Evolutionary conservation across 129 eudicot species (phyloP).

Genomic region (Solidago caesia): DNA sequence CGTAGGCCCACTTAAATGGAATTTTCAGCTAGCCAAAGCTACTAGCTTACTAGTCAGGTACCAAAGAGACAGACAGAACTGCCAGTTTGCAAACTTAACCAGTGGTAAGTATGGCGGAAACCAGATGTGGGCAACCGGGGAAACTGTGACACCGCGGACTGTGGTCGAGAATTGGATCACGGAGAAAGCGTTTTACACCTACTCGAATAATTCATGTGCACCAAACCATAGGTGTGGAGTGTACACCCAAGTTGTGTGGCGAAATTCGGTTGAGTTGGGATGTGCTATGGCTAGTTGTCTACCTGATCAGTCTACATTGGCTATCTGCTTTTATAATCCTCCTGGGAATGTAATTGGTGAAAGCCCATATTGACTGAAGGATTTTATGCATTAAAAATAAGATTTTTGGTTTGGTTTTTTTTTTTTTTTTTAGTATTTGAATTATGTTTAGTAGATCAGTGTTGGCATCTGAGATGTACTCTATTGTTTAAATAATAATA

Average conservation of each 20-base stretch:
- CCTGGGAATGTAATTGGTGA: slow-evolving; percentile 89
- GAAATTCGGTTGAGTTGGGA: slow-evolving; percentile 64
- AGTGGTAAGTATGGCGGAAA: slow-evolving; percentile 72
- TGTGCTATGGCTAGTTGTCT: slow-evolving; percentile 67
- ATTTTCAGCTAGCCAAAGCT: slow-evolving; percentile 53
- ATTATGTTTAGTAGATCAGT: slow-evolving; percentile 14
- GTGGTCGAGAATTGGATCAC: slow-evolving; percentile 76
- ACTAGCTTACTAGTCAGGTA: slow-evolving; percentile 61
- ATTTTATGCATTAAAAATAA: slow-evolving; percentile 4
- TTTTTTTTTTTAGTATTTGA: background rate
- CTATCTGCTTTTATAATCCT: slow-evolving; percentile 83
- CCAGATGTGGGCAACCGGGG: slow-evolving; percentile 63
- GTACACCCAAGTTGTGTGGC: slow-evolving; percentile 95
- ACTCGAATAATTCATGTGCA: slow-evolving; percentile 60
- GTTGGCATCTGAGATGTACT: slow-evolving; percentile 23
- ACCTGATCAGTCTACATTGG: slow-evolving; percentile 48
- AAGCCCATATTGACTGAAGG: slow-evolving; percentile 56
- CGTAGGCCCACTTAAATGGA: slow-evolving; percentile 68
- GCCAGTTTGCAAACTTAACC: slow-evolving; percentile 64
- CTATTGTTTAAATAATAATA: background rate
- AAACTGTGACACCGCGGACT: slow-evolving; percentile 42
- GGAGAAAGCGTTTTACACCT: slow-evolving; percentile 64
- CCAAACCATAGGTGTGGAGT: slow-evolving; percentile 71
- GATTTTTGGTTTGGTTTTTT: slow-evolving; percentile 9
- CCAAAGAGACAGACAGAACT: slow-evolving; percentile 63